Evolutionary conservation across 202 grass and related monocot genomes (phyloP).

Genomic region (Carex arenaria): DNA sequence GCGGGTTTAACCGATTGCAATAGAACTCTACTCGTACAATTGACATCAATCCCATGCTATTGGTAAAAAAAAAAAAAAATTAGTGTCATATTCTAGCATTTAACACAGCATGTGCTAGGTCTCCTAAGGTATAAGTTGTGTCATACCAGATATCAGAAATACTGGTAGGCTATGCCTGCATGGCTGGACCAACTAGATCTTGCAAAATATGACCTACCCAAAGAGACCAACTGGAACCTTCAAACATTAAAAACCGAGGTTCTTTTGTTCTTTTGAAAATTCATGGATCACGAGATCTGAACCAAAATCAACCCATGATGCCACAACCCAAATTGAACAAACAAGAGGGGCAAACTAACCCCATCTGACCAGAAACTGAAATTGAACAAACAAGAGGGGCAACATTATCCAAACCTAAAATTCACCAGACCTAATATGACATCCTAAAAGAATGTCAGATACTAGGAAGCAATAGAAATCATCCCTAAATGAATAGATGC

Average conservation of each 20-base stretch:
- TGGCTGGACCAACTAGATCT: neutral
- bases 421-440: neutral
- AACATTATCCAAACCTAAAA: constrained; percentile 1
- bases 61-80: neutral
- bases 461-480: neutral
- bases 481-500: neutral
- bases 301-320: neutral
- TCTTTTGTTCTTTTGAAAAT: neutral
- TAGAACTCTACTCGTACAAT: constrained; percentile 47
- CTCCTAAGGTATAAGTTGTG: neutral
- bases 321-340: neutral
- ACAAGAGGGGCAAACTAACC: neutral
- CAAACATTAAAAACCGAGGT: neutral
- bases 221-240: neutral
- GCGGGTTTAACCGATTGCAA: constrained; percentile 48
- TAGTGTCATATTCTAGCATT: neutral
- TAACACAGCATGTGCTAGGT: neutral
- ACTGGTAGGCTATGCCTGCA: neutral
- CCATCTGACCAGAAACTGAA: neutral
- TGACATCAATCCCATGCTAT: constrained; percentile 49
- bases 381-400: neutral
- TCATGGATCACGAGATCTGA: neutral
- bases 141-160: neutral
- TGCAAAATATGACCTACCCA: neutral
- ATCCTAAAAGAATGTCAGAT: neutral